Evolutionary conservation across 305 asterid genomes (phyloP), one percentile per base, ranked within the genome.

Genomic region (Petunia hybrid): DNA sequence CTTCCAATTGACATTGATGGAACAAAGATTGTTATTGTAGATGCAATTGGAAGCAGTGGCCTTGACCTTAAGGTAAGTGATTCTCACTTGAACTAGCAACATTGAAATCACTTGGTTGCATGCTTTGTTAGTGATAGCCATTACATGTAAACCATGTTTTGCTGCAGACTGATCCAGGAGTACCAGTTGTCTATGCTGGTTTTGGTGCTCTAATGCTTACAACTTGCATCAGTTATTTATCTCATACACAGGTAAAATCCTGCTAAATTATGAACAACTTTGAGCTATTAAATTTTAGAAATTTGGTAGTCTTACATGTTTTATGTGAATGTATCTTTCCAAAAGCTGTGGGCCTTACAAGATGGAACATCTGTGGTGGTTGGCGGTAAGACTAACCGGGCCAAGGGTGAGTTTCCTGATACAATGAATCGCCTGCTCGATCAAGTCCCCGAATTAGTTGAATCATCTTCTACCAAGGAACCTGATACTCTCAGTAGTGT

Each of bases 181-280:
- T 93, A 82, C 97, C 98, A 5, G 71, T 92, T 80, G 97, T 93
- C 55, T 93, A 92, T 73, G 94, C 97, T 80, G 99, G 99, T 74
- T 95, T 95, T 83, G 99, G 98, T 65, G 90, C 92, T 84, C 84
- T 95, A 38, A 95, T 95, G 98, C 97, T 95, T 88, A 93, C 98
- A 14, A 93, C 98, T 12, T 95, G 97, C 87, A 81, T 95, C 85
- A 92, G 97, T 84, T 95, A 89, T 71, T 80, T 93, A 74, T 95
- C 98, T 40, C 97, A 92, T 84, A 80, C 95, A 69, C 98, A 95
- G 97, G 99, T 93, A 82, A 60, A 35, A 31, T 56, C 82, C 9
- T 78, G 39, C 74, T 14, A 53, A 73, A 53, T 36, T 14, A 74
- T 53, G 36, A 13, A 74, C 64, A 6, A 51, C 38, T 13, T 74